Evolutionary conservation across 2,329 filamentous ascomycete genomes (phyloP), one percentile per base, ranked within the genome.

Genomic region (Pseudogymnoascus sp.): DNA sequence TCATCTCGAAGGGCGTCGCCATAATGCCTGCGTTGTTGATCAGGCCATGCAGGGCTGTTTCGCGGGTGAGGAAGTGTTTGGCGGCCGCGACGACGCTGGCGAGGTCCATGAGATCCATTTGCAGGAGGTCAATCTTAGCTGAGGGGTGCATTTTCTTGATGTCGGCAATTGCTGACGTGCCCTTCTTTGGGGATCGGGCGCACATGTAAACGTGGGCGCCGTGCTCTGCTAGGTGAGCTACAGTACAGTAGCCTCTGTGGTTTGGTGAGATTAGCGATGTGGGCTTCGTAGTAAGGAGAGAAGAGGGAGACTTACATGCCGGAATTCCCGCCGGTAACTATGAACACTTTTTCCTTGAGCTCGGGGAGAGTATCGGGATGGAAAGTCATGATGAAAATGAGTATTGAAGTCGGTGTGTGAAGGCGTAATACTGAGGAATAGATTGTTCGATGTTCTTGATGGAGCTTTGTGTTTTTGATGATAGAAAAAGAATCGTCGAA

Each of bases 271-370:
- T 67, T 28, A 59, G 64, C 4, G 23, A 66, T 64, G 61, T 19
- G 6, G 3, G 3, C 1, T 21, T 62, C 21, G 59, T 63, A 36
- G 44, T 59, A 60, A 62, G 60, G 64, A 33, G 19, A 59, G 19
- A 67, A 62, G 73, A 74, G 17, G 59, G n/a, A 67, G 62, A 73
- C 75, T 68, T 69, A 78, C 77, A 79, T 78, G 68, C 78, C 78
- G 10, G 77, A 74, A 64, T 79, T 79, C 0, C 77, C 77, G 42
- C 78, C 78, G 13, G 78, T 80, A 65, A 80, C 76, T 57, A 80
- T 71, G 63, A 73, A 79, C 13, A 79, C 74, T 69, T 76, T 78
- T 23, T 75, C 78, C 28, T 68, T 67, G 57, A 81, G 76, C 64
- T 76, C 69, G 8, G 78, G 78, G n/a, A 80, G 74, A 61, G 70